Evolutionary conservation across 768 basidiomycete species (phyloP).

Genomic region (Epithele typhae): DNA sequence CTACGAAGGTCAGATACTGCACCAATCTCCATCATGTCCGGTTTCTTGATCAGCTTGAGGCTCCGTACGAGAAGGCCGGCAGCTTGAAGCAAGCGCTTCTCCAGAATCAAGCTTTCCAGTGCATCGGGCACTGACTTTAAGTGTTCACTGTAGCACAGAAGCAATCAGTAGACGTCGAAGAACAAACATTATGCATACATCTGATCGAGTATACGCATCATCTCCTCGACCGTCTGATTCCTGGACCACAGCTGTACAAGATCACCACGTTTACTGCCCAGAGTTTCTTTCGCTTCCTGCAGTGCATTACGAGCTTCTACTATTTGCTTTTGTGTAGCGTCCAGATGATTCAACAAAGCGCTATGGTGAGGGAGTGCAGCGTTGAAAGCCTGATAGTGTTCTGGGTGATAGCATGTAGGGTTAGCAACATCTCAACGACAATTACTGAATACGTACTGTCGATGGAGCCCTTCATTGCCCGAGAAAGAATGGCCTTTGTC

Average conservation of each 20-base stretch:
- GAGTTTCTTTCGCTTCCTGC: slow-evolving; percentile 72
- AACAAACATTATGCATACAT: slow-evolving; percentile 55
- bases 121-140: slow-evolving; percentile 88
- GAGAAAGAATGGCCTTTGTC: slow-evolving; percentile 74
- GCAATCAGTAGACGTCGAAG: slow-evolving; percentile 14
- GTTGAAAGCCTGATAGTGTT: slow-evolving; percentile 92
- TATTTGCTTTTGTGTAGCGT: slow-evolving; percentile 71
- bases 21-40: slow-evolving; percentile 94
- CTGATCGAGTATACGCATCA: slow-evolving; percentile 90
- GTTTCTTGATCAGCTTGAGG: slow-evolving; percentile 84
- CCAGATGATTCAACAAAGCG: slow-evolving; percentile 66
- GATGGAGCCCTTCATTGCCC: slow-evolving; percentile 81
- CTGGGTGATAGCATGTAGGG: slow-evolving; percentile 33
- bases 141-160: slow-evolving; percentile 58
- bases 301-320: slow-evolving; percentile 64
- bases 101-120: slow-evolving; percentile 91
- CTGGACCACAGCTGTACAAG: slow-evolving; percentile 87
- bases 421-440: slow-evolving; percentile 4
- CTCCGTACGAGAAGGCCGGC: slow-evolving; percentile 82
- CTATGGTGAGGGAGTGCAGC: slow-evolving; percentile 92
- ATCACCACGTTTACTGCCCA: slow-evolving; percentile 82
- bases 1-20: slow-evolving; percentile 83
- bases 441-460: slow-evolving; percentile 59
- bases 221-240: slow-evolving; percentile 90
- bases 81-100: slow-evolving; percentile 89